Percentiles rank a stretch among this genome's conserved stretches.
Evolutionary conservation across 192 early-diverging fungal genomes (phyloP).

Genomic region (Backusella circina): DNA sequence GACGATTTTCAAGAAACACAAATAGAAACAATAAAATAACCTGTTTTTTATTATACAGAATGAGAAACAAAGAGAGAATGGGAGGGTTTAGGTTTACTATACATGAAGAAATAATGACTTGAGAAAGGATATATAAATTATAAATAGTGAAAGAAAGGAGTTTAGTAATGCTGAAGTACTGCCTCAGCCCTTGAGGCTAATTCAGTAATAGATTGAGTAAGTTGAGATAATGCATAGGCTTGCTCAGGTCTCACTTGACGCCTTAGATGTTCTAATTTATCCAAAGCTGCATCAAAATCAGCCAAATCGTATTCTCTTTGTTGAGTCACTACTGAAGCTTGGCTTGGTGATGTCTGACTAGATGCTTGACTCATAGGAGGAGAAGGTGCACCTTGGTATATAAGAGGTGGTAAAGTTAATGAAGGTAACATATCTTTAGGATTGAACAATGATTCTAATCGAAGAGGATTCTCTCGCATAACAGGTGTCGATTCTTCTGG

Average conservation of each 20-base stretch:
- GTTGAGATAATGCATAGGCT: conserved; percentile 13
- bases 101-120: neutral
- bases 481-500: neutral
- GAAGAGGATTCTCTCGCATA: neutral
- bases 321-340: neutral
- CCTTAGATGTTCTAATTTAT: conserved; percentile 2
- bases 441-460: conserved; percentile 11
- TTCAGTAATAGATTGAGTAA: conserved; percentile 4
- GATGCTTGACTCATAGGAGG: neutral
- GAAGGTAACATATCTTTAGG: neutral
- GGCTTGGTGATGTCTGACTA: neutral
- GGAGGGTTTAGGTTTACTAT: neutral
- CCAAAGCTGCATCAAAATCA: conserved; percentile 6
- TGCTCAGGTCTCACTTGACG: conserved; percentile 12
- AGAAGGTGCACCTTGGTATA: neutral
- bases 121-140: neutral
- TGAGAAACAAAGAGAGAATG: neutral
- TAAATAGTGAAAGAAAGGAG: neutral
- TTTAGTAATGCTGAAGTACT: neutral
- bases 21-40: neutral
- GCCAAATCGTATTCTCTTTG: neutral
- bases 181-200: conserved; percentile 11
- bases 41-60: neutral
- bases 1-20: neutral
- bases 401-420: neutral